Base-by-base conservation (phyloP, 441 rosid species). In the Populus hybrid region DNA sequence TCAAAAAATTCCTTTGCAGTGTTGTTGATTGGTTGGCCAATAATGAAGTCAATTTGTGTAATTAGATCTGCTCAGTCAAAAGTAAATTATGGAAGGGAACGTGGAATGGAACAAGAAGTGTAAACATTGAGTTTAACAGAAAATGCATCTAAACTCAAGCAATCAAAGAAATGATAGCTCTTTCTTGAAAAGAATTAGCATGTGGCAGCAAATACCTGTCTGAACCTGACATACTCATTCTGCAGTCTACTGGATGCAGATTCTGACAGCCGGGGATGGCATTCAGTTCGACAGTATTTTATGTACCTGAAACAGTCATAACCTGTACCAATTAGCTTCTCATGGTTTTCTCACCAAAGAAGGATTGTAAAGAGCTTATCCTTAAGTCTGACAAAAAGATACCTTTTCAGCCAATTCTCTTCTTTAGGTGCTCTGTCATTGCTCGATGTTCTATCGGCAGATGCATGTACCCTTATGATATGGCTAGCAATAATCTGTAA, bases 381-480 rank as follows among this genome's bases (percentile, higher is more conserved):
- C 24, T 29, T 8, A 59, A 70, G 72, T 72, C 69, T 12, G 56
- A 81, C 70, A 45, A 31, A 77, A 65, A 29, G 68, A 42, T 79
- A 95, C 99, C 98, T 92, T 88, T 92, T 94, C 74, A 95, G 89
- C 99, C 97, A 95, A 76, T 94, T 95, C 76, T 93, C 94, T 91
- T 92, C 98, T 85, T 88, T 93, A 68, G 92, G 74, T 83, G 53
- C 73, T 83, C 73, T 87, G 79, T 70, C 79, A 67, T 95, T 94
- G 23, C 74, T 82, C 0, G 95, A 83, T 29, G 38, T 77, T 74
- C 87, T 83, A 83, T 83, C 89, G 3, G 97, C 98, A 83, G 99
- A 94, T 72, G 99, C 99, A 85, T 94, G 99, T 56, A 95, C 87
- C 88, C 85, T 95, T 82, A 95, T 95, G 77, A 95, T 89, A 83